Percentiles rank a stretch among this genome's conserved stretches.
Evolutionary conservation across 83 land plant species (phyloP).

Genomic region (Picea mariana): DNA sequence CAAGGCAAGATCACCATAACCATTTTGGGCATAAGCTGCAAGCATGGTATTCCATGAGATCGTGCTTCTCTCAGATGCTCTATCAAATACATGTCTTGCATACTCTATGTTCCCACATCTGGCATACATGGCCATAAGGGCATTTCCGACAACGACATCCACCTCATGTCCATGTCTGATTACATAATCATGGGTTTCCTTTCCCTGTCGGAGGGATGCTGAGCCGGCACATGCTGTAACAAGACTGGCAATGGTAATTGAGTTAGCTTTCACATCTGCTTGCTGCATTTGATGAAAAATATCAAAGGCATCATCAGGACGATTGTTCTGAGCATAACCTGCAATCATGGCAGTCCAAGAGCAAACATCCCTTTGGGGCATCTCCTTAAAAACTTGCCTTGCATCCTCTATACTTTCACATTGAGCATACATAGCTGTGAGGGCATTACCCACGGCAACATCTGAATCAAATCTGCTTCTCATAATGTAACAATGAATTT

Average conservation of each 20-base stretch:
- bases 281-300: background rate
- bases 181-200: background rate
- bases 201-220: background rate
- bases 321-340: background rate
- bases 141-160: background rate
- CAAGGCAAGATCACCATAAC: conserved; percentile 20
- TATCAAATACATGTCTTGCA: conserved; percentile 21
- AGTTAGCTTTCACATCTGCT: background rate
- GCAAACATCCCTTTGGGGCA: background rate
- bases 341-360: conserved; percentile 10
- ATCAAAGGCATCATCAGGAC: background rate
- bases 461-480: conserved; percentile 20
- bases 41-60: conserved; percentile 24
- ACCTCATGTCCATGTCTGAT: background rate
- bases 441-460: conserved; percentile 27
- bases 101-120: background rate
- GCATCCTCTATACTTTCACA: background rate
- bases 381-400: conserved; percentile 1
- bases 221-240: background rate
- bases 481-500: conserved; percentile 36
- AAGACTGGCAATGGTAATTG: background rate
- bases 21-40: conserved; percentile 26
- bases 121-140: background rate
- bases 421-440: background rate
- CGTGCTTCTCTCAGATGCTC: conserved; percentile 6